These are phyloP conservation scores for Isabelozyma heimii DNA, from an alignment of 805 yeast genomes.

Conservation along the genomic window DNA sequence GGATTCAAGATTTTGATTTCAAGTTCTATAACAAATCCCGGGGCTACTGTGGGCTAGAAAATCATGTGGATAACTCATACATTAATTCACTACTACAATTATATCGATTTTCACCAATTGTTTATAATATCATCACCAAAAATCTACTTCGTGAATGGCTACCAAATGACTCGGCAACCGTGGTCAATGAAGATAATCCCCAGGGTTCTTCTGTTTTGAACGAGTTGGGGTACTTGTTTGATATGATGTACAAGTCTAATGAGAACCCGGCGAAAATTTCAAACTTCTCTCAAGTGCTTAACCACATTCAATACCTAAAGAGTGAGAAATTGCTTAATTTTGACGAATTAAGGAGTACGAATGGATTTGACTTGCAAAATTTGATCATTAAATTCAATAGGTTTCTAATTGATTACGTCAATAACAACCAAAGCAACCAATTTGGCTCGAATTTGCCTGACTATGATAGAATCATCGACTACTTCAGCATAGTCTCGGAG, in stretches of 20 bases:
- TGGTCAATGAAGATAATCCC: slow-evolving; percentile 24
- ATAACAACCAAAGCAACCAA: slow-evolving; percentile 46
- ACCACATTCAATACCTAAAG: slow-evolving; percentile 43
- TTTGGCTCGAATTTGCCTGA: slow-evolving; percentile 2
- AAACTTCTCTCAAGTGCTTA: slow-evolving; percentile 57
- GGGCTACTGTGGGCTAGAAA: slow-evolving; percentile 75
- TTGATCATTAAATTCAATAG: slow-evolving; percentile 55
- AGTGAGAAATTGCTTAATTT: slow-evolving; percentile 51
- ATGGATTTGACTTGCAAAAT: slow-evolving; percentile 42
- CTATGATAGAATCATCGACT: slow-evolving; percentile 19
- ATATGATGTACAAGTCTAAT: slow-evolving; percentile 81
- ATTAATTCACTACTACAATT: slow-evolving; percentile 74
- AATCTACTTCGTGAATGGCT: slow-evolving; percentile 51
- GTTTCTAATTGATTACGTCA: slow-evolving; percentile 53
- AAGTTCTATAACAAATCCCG: slow-evolving; percentile 72
- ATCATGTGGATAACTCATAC: slow-evolving; percentile 75
- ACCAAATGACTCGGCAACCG: slow-evolving; percentile 34
- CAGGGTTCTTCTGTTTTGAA: slow-evolving; percentile 58
- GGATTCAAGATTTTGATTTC: slow-evolving; percentile 93
- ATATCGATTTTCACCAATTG: slow-evolving; percentile 70
- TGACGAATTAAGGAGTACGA: slow-evolving; percentile 44
- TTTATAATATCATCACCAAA: slow-evolving; percentile 62
- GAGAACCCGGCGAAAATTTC: slow-evolving; percentile 80
- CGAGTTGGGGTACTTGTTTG: slow-evolving; percentile 85
- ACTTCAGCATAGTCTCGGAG: slow-evolving; percentile 44